These are phyloP conservation scores for Sarocladium strictum DNA, from an alignment of 2,329 filamentous ascomycete genomes.

Conservation along the genomic window DNA sequence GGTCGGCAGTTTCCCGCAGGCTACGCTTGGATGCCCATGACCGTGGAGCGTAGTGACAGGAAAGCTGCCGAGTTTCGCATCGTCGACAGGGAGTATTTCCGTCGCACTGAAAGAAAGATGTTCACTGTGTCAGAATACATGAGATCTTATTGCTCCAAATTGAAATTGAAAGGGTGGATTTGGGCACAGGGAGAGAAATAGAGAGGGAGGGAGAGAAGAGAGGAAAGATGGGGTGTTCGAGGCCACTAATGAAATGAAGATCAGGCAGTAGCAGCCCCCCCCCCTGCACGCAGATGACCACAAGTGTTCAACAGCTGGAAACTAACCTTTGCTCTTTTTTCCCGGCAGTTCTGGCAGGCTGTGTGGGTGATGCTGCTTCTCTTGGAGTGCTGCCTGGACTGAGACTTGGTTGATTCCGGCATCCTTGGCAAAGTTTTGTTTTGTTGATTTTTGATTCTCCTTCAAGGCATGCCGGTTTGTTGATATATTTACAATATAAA, in stretches of 20 bases:
- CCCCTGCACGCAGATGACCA: no score
- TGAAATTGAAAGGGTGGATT: background rate
- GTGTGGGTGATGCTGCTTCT: background rate
- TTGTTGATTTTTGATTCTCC: no score
- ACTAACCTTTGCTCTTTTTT: slow-evolving; percentile 4
- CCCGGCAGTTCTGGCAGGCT: background rate
- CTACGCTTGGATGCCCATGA: background rate
- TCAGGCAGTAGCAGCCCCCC: no score
- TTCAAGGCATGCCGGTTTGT: no score
- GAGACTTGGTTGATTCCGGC: background rate
- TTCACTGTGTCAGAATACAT: no score
- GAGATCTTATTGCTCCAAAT: background rate
- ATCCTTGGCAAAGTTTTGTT: background rate
- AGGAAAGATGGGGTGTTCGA: no score
- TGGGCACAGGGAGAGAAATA: background rate
- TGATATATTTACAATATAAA: no score
- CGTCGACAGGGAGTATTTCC: background rate
- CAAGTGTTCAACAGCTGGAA: no score
- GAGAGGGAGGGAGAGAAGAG: no score
- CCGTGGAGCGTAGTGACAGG: background rate
- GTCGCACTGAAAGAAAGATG: background rate
- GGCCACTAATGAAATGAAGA: no score
- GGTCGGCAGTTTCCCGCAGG: background rate
- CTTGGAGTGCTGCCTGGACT: background rate
- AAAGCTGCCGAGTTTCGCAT: background rate